phyloP scores from a whole-genome alignment of 192 early-diverging fungal species.

The Backusella circina region DNA sequence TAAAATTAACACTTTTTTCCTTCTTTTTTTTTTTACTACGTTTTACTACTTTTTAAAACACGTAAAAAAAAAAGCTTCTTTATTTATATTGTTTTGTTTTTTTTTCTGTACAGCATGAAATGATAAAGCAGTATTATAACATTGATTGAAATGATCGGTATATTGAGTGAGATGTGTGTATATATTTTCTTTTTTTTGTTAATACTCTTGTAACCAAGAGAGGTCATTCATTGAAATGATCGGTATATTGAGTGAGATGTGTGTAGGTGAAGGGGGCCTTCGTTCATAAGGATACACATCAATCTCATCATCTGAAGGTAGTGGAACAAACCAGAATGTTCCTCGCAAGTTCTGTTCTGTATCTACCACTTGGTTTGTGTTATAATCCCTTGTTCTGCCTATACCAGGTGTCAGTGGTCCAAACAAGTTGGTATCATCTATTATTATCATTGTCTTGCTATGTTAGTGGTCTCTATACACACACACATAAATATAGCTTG shows the following conservation, averaged over 20 bases:
- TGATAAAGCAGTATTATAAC: neutral
- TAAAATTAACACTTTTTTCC: too few species aligned
- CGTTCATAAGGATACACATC: neutral
- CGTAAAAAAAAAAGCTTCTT: too few species aligned
- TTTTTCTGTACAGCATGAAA: neutral
- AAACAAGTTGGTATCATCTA: neutral
- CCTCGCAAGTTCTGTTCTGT: neutral
- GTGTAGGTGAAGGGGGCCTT: neutral
- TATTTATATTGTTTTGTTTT: too few species aligned
- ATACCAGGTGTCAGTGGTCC: neutral
- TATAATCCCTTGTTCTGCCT: neutral
- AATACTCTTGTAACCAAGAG: constrained; percentile 25
- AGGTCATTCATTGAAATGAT: constrained; percentile 5
- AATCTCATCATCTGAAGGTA: neutral
- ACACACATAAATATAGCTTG: neutral
- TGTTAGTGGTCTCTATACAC: neutral
- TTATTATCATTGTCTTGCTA: neutral
- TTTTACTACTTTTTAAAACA: too few species aligned
- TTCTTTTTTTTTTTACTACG: too few species aligned
- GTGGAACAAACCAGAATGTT: neutral
- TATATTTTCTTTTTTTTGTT: neutral
- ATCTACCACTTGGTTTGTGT: neutral
- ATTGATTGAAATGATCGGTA: neutral
- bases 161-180: neutral
- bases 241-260: neutral